Base-by-base conservation (phyloP, 805 yeast genomes). In the Kuraishia capsulata region DNA sequence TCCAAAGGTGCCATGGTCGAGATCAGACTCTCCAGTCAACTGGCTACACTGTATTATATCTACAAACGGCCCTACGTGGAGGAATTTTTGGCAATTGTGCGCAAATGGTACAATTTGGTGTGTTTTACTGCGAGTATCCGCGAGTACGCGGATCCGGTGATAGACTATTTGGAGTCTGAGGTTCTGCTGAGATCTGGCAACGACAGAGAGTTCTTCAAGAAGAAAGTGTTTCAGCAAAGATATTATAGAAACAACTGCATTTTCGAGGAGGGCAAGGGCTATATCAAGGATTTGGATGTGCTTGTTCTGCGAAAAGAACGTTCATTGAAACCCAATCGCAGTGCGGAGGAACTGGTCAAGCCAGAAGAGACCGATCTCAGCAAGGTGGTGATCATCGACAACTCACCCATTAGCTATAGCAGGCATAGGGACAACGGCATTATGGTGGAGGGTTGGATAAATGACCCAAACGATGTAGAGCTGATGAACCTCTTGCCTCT, bases 71-170 rank as follows among this genome's bases (percentile, higher is more conserved):
- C 98, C 0, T 81, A 71, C 53, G 92, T 96, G 56, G 96, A 87
- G 56, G 73, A 77, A 45, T 92, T 92, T 51, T 65, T 92, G 20
- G 66, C 75, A 42, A 80, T 80, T 43, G 92, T 88, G 6, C 67
- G 81, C 38, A 76, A 76, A 49, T 90, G 97, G 97, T 92, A 75
- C 60, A 82, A 87, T 48, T 64, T 92, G 32, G 89, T 88, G 24
- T 77, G 94, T 8, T 92, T 92, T 65, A 92, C 98, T 0, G 98
- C 98, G 2, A 82, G 95, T 30, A 89, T 92, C 44, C 76, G 79
- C 56, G 96, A 87, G 54, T 92, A 92, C 52, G 97, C 98, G 0
- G 98, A 92, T 52, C 97, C 98, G 0, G 94, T 92, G 37, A 85
- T 92, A 38, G 90, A 90, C 59, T 85, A 89, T 78, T 65, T 90